Percentiles rank a stretch among this genome's conserved stretches.
phyloP scores from a whole-genome alignment of 768 basidiomycete species.

The Plicaturopsis crispa region DNA sequence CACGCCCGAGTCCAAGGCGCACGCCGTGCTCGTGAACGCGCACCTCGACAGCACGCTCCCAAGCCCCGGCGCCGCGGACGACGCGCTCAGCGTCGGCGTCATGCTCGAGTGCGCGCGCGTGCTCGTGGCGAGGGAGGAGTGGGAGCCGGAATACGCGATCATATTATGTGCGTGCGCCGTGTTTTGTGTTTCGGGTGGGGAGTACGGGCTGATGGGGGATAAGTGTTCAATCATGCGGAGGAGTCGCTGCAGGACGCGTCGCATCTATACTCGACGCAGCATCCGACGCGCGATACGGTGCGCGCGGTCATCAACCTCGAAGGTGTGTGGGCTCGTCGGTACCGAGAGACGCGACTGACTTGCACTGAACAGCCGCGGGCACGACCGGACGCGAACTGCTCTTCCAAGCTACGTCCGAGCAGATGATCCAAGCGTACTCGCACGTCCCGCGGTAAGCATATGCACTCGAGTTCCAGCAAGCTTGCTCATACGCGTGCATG shows the following conservation, averaged over 20 bases:
- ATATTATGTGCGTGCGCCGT: constrained; percentile 62
- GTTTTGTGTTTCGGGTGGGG: neutral
- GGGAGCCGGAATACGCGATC: constrained; percentile 70
- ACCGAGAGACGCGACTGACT: neutral
- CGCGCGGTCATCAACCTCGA: constrained; percentile 88
- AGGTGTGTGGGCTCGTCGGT: constrained; percentile 33
- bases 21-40: constrained; percentile 81
- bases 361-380: constrained; percentile 57
- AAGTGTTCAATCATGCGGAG: constrained; percentile 94
- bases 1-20: constrained; percentile 54
- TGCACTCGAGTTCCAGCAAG: constrained; percentile 3
- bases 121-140: constrained; percentile 53
- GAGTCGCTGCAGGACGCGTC: constrained; percentile 94
- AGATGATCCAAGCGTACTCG: constrained; percentile 91
- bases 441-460: constrained; percentile 61
- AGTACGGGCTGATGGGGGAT: neutral
- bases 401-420: constrained; percentile 92
- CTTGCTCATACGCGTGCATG: neutral
- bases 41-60: constrained; percentile 90
- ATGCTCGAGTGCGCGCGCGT: constrained; percentile 90
- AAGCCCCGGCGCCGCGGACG: constrained; percentile 84
- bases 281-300: constrained; percentile 68
- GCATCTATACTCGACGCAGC: constrained; percentile 89
- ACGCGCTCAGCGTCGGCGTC: constrained; percentile 80
- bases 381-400: constrained; percentile 81